Evolutionary conservation across 148 eudicot species (phyloP), one percentile per base, ranked within the genome.

Genomic region (Diospyros kaki): DNA sequence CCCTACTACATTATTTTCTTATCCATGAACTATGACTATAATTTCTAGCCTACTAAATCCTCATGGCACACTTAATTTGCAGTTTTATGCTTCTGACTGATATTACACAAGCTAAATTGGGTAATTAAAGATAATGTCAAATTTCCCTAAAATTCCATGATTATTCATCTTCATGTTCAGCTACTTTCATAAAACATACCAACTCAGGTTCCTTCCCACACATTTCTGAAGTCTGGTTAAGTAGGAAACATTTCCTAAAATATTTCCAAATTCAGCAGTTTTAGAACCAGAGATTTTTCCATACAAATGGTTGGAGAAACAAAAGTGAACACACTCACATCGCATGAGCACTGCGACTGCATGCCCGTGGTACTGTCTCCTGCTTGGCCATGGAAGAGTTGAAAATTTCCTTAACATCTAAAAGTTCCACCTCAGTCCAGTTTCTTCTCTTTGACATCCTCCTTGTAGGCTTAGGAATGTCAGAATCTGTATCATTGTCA

Each of bases 401-500:
- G n/a, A 83, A 83, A 56, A 85, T 85, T 40, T 78, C 79, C 68
- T 78, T 76, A 0, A 74, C 86, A 64, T 77, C 56, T 71, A 83
- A 68, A 75, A 86, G 76, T 44, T 86, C 89, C 2, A 73, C 69
- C 12, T 76, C 73, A 17, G 56, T 79, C 90, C 90, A 87, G 74
- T 88, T 87, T 67, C 83, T 79, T 64, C 90, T 79, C 75, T 83
- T 87, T 5, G 85, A 56, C 10, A 62, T 67, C 10, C 13, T 76
- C 4, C 58, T 52, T 5, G 81, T 77, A 6, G 83, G 76, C 8
- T 61, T 7, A 12, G 77, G 75, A 76, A 86, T 73, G 55, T 85
- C 90, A 1, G 83, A 80, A 77, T 87, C 90, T 65, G 80, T 85
- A 61, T 79, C 86, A 45, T 78, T 78, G 18, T 84, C 84, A 28